phyloP scores from a whole-genome alignment of 2,329 filamentous ascomycete genomes.

The Sphaerulina musiva region DNA sequence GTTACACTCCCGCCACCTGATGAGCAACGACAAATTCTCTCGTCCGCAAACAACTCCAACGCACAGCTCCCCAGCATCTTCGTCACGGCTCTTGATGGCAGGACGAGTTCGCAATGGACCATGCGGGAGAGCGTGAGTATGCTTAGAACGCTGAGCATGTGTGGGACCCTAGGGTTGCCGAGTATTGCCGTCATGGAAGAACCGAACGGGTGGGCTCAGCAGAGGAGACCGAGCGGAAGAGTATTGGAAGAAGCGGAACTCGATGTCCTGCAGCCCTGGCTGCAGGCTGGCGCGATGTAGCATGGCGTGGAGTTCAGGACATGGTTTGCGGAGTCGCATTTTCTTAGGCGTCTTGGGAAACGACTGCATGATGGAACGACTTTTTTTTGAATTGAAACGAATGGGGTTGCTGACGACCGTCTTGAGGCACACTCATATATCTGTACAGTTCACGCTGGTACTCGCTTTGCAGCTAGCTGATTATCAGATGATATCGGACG shows the following conservation, averaged over 20 bases:
- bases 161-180: constrained; percentile 28
- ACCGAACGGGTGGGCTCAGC: constrained; percentile 9
- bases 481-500: too few species aligned
- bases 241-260: constrained; percentile 19
- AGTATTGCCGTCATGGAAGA: constrained; percentile 18
- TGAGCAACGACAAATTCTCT: constrained; percentile 11
- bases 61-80: constrained; percentile 7
- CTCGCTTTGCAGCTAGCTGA: too few species aligned
- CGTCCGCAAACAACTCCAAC: constrained; percentile 3
- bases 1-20: constrained; percentile 22
- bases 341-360: neutral
- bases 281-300: constrained; percentile 2
- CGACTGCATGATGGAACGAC: neutral
- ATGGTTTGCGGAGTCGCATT: neutral
- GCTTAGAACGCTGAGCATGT: constrained; percentile 28
- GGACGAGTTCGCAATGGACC: constrained; percentile 16
- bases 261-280: constrained; percentile 20
- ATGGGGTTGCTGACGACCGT: neutral
- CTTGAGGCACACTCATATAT: neutral
- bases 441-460: neutral
- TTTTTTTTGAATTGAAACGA: neutral
- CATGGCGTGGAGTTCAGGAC: neutral
- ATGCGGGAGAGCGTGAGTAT: constrained; percentile 29
- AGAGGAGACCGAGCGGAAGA: constrained; percentile 17
- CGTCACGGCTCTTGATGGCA: neutral